phyloP scores from a whole-genome alignment of 371 early-diverging fungal species.

The Mucor saturninus region DNA sequence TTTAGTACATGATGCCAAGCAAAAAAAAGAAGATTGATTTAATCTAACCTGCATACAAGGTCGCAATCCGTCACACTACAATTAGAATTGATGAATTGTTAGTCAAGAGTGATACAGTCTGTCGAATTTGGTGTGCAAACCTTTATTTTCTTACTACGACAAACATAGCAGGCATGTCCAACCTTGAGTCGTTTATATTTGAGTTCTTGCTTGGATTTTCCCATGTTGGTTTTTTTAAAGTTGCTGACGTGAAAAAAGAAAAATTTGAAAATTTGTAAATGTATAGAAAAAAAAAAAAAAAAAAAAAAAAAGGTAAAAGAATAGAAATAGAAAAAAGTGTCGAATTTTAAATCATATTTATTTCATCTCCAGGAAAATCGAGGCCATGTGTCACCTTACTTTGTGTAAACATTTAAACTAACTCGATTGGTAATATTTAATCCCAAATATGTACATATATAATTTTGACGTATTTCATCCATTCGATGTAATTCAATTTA shows the following conservation, averaged over 20 bases:
- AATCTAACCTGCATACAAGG: constrained; percentile 39
- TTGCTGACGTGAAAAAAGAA: not conserved
- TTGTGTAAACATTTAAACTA: not conserved
- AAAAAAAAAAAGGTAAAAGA: not conserved
- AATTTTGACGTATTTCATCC: too few species aligned
- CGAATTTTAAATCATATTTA: too few species aligned
- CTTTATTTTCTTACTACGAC: constrained; percentile 41
- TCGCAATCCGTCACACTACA: constrained; percentile 33
- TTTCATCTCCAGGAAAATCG: constrained; percentile 8
- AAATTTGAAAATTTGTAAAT: not conserved
- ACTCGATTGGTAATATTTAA: not conserved
- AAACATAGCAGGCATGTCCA: constrained; percentile 36
- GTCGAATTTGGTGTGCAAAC: constrained; percentile 9
- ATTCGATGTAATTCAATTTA: not conserved
- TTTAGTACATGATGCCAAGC: not conserved
- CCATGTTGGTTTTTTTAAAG: constrained; percentile 12
- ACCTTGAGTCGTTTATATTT: constrained; percentile 39
- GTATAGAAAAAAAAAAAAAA: not conserved
- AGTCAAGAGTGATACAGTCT: not conserved
- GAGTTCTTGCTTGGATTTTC: constrained; percentile 28
- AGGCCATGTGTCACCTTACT: constrained; percentile 10
- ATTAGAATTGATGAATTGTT: not conserved
- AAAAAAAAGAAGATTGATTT: not conserved
- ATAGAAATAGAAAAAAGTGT: not conserved
- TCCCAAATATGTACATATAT: too few species aligned